Base-by-base conservation (phyloP, 371 early-diverging fungal genomes). In the Syncephalastrum monosporum region DNA sequence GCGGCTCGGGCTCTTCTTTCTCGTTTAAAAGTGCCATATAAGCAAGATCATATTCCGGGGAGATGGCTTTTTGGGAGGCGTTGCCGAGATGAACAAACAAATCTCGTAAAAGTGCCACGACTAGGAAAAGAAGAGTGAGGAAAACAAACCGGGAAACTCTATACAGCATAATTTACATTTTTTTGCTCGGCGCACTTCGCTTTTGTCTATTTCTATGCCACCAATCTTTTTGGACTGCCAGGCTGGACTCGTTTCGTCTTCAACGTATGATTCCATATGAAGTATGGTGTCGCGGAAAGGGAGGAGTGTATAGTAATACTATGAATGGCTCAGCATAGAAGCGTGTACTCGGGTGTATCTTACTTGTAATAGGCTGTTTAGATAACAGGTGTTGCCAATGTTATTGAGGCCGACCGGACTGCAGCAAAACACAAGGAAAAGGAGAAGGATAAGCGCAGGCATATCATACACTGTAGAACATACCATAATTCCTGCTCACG, bases 311-410 rank as follows among this genome's bases (percentile, higher is more conserved):
- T 83, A 89, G 43, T 91, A 84, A 52, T 91, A 89, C 82, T 95
- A 87, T 12, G 79, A 50, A 25, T 4, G 2, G 48, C 41, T 16
- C 12, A 33, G 38, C 38, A 33, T 3, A 27, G 8, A 12, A 16
- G 43, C 12, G 67, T 13, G 15, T 47, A 13, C n/a, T 3, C 43
- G 14, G 2, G 12, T 23, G 17, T n/a, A 14, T 1, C 54, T 51
- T 71, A 77, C 79, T 58, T 90, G 91, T 13, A 93, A 61, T 33
- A 91, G 60, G 17, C 91, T 88, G 61, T 94, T 96, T 46, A 96
- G 78, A 63, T 91, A 96, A 63, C 96, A 96, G 0, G 95, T 96
- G 55, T 95, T 95, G 42, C 96, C 96, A 56, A 92, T 89, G 53
- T 93, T 93, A 38, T 81, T 75, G 38, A 93, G 75, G 2, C 94